These are phyloP conservation scores for Zymoseptoria brevis DNA, from an alignment of 2,329 filamentous ascomycete genomes.

Conservation along the genomic window DNA sequence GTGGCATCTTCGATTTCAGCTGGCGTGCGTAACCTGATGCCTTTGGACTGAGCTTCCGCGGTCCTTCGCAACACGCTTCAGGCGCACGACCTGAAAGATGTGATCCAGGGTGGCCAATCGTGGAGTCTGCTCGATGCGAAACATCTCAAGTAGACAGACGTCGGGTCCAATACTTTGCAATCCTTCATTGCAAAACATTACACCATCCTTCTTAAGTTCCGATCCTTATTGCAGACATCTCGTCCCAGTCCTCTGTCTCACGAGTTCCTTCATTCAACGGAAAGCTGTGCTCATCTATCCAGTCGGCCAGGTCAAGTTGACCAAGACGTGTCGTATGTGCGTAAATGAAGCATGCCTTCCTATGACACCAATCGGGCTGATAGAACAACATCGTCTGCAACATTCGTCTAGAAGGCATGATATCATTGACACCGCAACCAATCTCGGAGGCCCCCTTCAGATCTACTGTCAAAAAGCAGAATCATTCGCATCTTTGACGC, in stretches of 20 bases:
- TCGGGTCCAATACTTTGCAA: background rate
- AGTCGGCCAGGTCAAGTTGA: background rate
- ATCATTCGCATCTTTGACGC: background rate
- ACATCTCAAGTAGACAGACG: background rate
- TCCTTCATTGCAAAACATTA: no score
- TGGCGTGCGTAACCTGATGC: no score
- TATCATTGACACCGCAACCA: background rate
- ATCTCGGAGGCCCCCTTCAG: background rate
- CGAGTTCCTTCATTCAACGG: background rate
- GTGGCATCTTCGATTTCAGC: no score
- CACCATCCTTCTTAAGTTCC: no score
- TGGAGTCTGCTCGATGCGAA: background rate
- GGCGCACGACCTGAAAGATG: background rate
- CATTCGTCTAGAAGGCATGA: background rate
- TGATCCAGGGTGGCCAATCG: background rate
- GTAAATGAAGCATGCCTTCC: background rate
- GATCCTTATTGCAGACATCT: background rate
- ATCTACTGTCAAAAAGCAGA: background rate
- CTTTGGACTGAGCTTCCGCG: no score
- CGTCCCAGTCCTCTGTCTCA: background rate
- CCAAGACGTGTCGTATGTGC: background rate
- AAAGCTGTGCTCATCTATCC: background rate
- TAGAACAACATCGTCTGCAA: background rate
- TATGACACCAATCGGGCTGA: background rate
- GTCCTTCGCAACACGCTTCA: background rate